A percentile compares a stretch with the other conserved stretches of the same genome.
phyloP scores from a whole-genome alignment of 2,329 filamentous ascomycete species.

The Zarea fungicola region DNA sequence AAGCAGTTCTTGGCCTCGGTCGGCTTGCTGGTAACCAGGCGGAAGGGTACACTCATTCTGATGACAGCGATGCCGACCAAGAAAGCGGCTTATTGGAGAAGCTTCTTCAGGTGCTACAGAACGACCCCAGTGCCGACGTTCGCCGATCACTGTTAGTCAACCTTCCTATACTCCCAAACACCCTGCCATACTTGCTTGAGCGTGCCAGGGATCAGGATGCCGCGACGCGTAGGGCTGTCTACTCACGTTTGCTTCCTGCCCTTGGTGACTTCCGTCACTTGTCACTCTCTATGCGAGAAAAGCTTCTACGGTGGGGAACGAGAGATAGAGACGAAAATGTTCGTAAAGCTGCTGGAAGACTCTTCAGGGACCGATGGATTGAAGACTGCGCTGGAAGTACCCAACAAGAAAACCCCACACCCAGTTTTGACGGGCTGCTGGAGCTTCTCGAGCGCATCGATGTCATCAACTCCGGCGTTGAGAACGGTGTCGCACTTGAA shows the following conservation, averaged over 20 bases:
- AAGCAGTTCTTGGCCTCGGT: conserved; percentile 87
- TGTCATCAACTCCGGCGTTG: conserved; percentile 81
- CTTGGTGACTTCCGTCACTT: conserved; percentile 92
- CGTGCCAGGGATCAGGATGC: conserved; percentile 85
- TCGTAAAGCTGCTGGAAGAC: conserved; percentile 78
- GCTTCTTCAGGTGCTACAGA: conserved; percentile 81
- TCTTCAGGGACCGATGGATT: conserved; percentile 96
- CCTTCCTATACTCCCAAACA: conserved; percentile 76
- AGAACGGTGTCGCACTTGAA: conserved; percentile 84
- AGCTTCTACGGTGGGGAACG: conserved; percentile 89
- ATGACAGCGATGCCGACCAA: conserved; percentile 60
- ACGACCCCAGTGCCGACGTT: conserved; percentile 92
- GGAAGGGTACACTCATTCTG: conserved; percentile 63
- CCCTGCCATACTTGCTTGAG: conserved; percentile 82
- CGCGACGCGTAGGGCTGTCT: conserved; percentile 76
- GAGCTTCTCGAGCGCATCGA: conserved; percentile 94
- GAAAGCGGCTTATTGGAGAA: conserved; percentile 71
- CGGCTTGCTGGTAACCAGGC: conserved; percentile 74
- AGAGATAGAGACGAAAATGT: conserved; percentile 93
- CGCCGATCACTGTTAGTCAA: conserved; percentile 83
- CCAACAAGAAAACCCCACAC: conserved; percentile 55
- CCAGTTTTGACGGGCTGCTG: conserved; percentile 75
- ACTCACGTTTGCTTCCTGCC: conserved; percentile 78
- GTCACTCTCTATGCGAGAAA: conserved; percentile 90
- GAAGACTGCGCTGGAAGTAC: conserved; percentile 78